Evolutionary conservation across 352 stramenopile species (phyloP), one percentile per base, ranked within the genome.

Genomic region (Globisporangium okanoganense): DNA sequence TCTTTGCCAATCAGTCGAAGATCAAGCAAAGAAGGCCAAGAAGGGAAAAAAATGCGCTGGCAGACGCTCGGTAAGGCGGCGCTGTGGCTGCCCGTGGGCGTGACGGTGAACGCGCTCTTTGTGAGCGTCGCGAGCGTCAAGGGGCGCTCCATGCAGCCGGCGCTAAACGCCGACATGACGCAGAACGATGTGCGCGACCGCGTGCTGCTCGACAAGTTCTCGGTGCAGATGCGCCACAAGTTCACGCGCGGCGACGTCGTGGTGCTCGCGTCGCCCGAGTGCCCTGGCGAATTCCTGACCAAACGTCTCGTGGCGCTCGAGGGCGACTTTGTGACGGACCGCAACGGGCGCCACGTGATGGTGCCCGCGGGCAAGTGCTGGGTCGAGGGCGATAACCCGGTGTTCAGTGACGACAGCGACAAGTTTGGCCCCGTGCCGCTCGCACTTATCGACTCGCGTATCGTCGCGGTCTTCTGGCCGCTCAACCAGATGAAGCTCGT

Each of bases 121-220:
- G 67, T 94, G 52, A 94, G 86, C 65, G 58, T 75, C 9, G 84
- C 84, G 33, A 89, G 74, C 45, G 76, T 95, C 22, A 84, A 90
- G 62, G 86, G 86, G 5, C 77, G 85, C 27, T 94, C 84, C 10
- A 95, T 95, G 86, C 86, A 95, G 68, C 86, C 86, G 44, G 62
- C 65, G 56, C 73, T 95, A 20, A 95, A 95, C 58, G 73, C 84
- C 24, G 85, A 82, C n/a, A 70, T 93, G 29, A 66, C 58, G 18
- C 69, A 84, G 43, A 79, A 90, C 57, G 67, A 69, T 16, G 75
- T 90, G 67, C 79, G 85, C 47, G 85, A 94, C 66, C 76, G 82
- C 66, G 86, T 95, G 58, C 66, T 95, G 62, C 74, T 95, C 56
- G 84, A 95, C 77, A 93, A 92, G 66, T 92, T 89, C 57, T 93